A percentile compares a stretch with the other conserved stretches of the same genome.
Conservation (phyloP, 169 alveolate species). For the Babesia bigemina region DNA sequence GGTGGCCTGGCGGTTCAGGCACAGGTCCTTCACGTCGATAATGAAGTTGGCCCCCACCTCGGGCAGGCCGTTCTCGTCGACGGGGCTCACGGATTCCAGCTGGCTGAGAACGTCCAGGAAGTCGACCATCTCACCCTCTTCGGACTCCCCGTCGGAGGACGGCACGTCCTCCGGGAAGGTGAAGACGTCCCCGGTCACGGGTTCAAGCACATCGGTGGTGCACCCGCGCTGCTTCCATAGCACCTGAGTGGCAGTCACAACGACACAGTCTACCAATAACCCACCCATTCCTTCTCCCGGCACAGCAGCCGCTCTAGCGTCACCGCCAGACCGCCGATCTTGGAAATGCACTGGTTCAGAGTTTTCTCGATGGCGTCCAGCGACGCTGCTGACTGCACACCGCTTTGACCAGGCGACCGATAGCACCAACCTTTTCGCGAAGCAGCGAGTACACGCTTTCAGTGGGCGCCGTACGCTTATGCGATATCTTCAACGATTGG, state of each 20-base stretch:
- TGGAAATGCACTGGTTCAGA: constrained; percentile 24
- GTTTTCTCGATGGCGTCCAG: constrained; percentile 49
- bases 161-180: neutral
- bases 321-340: constrained; percentile 31
- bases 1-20: constrained; percentile 50
- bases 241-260: neutral
- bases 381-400: constrained; percentile 30
- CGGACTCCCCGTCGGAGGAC: neutral
- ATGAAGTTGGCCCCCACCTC: constrained; percentile 34
- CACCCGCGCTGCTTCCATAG: constrained; percentile 63
- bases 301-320: constrained; percentile 14
- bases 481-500: constrained; percentile 57
- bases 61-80: constrained; percentile 17
- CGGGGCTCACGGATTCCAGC: constrained; percentile 27
- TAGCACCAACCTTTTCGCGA: constrained; percentile 43
- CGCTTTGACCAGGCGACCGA: neutral
- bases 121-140: constrained; percentile 12
- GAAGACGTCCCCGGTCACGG: constrained; percentile 30
- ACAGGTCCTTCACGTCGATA: constrained; percentile 27
- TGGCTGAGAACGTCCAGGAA: constrained; percentile 20
- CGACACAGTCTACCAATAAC: neutral
- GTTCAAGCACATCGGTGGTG: constrained; percentile 1
- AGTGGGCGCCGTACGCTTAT: constrained; percentile 35
- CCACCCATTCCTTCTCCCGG: constrained; percentile 66
- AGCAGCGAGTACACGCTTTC: constrained; percentile 44